Evolutionary conservation across 164 flowering plant genomes (phyloP).

Genomic region (Annona cherimola): DNA sequence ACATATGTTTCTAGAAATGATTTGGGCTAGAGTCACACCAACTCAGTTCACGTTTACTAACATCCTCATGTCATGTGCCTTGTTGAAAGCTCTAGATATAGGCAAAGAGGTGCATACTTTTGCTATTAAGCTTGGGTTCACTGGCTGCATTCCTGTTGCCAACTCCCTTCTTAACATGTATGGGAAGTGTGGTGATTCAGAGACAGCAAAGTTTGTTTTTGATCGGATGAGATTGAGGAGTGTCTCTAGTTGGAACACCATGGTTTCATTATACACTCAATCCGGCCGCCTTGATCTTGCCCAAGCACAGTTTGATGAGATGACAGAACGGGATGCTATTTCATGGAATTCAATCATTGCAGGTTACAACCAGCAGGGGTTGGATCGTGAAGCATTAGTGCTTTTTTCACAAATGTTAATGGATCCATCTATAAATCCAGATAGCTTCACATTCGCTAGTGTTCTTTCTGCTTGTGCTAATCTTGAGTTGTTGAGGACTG

Average conservation of each 20-base stretch:
- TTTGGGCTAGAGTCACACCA: conserved; percentile 33
- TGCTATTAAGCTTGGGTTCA: conserved; percentile 57
- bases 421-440: conserved; percentile 17
- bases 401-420: conserved; percentile 21
- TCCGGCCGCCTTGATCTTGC: conserved; percentile 55
- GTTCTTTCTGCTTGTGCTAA: conserved; percentile 46
- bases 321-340: conserved; percentile 24
- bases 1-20: conserved; percentile 52
- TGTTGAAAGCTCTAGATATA: conserved; percentile 33
- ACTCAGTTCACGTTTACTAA: conserved; percentile 67
- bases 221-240: conserved; percentile 47
- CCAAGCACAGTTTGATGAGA: conserved; percentile 41
- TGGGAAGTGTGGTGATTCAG: conserved; percentile 57
- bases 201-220: conserved; percentile 48
- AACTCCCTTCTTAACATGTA: conserved; percentile 89
- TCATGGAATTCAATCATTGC: conserved; percentile 35
- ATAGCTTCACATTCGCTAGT: conserved; percentile 34
- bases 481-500: conserved; percentile 23
- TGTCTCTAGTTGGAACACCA: conserved; percentile 54
- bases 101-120: conserved; percentile 73
- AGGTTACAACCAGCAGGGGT: conserved; percentile 25
- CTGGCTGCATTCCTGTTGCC: conserved; percentile 48
- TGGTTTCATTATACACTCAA: conserved; percentile 59
- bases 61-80: conserved; percentile 65
- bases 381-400: conserved; percentile 19